A percentile compares a stretch with the other conserved stretches of the same genome.
Evolutionary conservation across 345 rosid genomes (phyloP).

Genomic region (Camelina laxa): DNA sequence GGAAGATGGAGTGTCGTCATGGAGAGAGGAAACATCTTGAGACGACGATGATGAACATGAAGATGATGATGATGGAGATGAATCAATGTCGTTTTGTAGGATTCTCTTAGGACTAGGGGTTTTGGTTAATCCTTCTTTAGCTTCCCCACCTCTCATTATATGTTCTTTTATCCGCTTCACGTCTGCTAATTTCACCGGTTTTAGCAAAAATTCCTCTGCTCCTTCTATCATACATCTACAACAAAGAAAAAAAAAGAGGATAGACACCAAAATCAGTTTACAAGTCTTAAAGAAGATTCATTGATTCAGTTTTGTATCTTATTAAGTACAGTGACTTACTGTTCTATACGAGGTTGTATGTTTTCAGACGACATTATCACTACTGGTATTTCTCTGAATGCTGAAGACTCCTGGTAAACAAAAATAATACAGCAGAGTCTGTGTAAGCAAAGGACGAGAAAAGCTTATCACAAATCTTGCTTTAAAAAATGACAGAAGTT

Average conservation of each 20-base stretch:
- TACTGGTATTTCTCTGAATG: constrained; percentile 67
- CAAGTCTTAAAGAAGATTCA: not conserved
- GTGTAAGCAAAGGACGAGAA: not conserved
- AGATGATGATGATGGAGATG: constrained; percentile 13
- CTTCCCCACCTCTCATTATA: constrained; percentile 41
- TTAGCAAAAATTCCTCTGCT: constrained; percentile 82
- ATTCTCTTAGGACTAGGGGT: constrained; percentile 45
- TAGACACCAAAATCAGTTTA: not conserved
- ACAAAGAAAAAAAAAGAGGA: not conserved
- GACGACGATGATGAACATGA: constrained; percentile 3
- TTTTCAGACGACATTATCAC: constrained; percentile 88
- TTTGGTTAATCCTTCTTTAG: constrained; percentile 39
- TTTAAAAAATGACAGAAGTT: not conserved
- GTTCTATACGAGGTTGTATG: constrained; percentile 65
- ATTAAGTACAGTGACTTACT: constrained; percentile 43
- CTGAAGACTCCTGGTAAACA: constrained; percentile 61
- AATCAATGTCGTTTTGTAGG: constrained; percentile 25
- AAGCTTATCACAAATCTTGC: not conserved
- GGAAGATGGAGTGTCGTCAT: constrained; percentile 28
- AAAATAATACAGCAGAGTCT: not conserved
- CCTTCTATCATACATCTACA: constrained; percentile 84
- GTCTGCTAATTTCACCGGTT: constrained; percentile 79
- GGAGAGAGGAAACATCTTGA: constrained; percentile 19
- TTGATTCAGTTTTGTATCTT: not conserved
- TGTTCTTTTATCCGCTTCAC: constrained; percentile 62